Evolutionary conservation across 2,329 filamentous ascomycete genomes (phyloP), one percentile per base, ranked within the genome.

Genomic region (Podosphaera xanthii): DNA sequence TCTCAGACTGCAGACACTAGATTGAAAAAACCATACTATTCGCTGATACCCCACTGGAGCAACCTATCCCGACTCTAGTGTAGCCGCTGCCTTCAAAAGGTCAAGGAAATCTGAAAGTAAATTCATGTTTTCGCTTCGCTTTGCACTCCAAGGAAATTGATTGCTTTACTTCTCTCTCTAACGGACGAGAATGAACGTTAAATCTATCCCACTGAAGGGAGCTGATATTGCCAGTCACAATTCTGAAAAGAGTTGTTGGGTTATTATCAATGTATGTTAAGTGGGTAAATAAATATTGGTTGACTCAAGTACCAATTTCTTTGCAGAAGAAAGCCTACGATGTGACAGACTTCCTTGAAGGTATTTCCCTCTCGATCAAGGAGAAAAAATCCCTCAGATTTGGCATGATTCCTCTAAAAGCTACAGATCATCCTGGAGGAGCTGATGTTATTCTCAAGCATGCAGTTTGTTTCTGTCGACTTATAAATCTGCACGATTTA

Each of bases 371-470:
- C 59, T 14, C 10, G 4, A 8, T 49, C 10, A 12, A 8, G 36
- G 36, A 58, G 61, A 55, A 56, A 40, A 50, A 35, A 5, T 31
- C 33, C 4, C 12, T 5, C 10, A 40, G 8, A 4, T 22, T 40
- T 10, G 3, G n/a, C 5, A 55, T 4, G 6, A 2, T 2, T 5
- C 22, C 30, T 55, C n/a, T 55, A 35, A 55, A n/a, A 0, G 9
- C 12, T 34, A 52, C 49, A 82, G 87, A 94, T 71, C 89, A 95
- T 68, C 90, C 90, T 33, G 90, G 90, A 62, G 90, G 87, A 44
- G 78, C 82, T 64, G 92, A 91, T 69, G 94, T 97, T 70, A 97
- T 98, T 67, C 79, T 98, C 64, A 95, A 95, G 74, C 95, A 96
- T 73, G 90, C 90, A 36, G 78, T 79, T 69, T 62, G 76, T 64